phyloP scores from a whole-genome alignment of 345 rosid genomes.

The Atalantia buxifolia region DNA sequence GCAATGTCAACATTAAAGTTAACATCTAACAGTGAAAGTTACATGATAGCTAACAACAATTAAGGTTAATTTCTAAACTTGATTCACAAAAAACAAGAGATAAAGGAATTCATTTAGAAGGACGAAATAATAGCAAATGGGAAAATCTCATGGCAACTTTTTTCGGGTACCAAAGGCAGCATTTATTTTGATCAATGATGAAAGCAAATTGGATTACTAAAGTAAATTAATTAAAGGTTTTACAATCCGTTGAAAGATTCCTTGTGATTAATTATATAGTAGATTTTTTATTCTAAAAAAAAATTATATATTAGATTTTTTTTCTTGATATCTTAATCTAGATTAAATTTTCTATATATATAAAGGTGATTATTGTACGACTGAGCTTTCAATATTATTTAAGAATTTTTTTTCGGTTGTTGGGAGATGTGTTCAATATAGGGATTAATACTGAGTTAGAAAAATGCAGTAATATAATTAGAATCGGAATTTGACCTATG shows the following conservation, averaged over 20 bases:
- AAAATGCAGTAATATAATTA: too few relatives aligned
- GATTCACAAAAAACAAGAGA: constrained; percentile 23
- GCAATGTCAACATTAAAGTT: constrained; percentile 19
- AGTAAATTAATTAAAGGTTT: neutral
- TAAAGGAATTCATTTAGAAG: constrained; percentile 11
- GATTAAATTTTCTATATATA: too few relatives aligned
- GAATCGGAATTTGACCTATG: too few relatives aligned
- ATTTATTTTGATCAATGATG: neutral
- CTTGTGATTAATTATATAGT: neutral
- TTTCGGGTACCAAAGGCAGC: neutral
- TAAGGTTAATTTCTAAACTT: constrained; percentile 18
- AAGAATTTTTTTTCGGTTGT: too few relatives aligned
- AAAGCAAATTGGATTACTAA: neutral
- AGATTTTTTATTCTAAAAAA: too few relatives aligned
- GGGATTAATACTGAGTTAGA: too few relatives aligned
- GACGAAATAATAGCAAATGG: neutral
- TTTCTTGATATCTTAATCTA: too few relatives aligned
- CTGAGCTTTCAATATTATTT: too few relatives aligned
- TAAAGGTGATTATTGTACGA: too few relatives aligned
- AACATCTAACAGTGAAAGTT: constrained; percentile 14
- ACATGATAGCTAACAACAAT: constrained; percentile 23
- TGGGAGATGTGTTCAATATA: too few relatives aligned
- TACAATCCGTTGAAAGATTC: neutral
- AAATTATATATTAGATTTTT: neutral
- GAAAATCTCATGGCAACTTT: neutral